Percentiles rank a stretch among this genome's conserved stretches.
phyloP scores from a whole-genome alignment of 2,329 filamentous ascomycete species.

The Karstenula rhodostoma region DNA sequence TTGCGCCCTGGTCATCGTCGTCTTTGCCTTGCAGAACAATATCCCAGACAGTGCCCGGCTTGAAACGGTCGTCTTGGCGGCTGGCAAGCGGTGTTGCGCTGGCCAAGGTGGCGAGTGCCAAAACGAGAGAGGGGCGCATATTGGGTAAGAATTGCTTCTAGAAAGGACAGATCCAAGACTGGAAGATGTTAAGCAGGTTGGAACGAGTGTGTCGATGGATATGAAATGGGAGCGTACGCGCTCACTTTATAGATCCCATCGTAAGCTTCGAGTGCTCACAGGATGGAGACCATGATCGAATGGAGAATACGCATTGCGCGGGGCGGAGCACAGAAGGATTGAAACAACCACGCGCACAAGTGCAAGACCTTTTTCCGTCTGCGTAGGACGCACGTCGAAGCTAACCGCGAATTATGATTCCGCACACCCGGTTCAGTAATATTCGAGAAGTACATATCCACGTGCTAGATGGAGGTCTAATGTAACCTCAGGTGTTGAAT shows the following conservation, averaged over 20 bases:
- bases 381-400: neutral
- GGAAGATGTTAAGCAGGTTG: neutral
- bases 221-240: neutral
- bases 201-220: neutral
- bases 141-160: neutral
- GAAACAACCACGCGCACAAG: slow-evolving; percentile 1
- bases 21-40: slow-evolving; percentile 6
- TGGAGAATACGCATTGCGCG: slow-evolving; percentile 1
- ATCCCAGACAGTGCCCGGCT: slow-evolving; percentile 7
- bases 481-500: no score
- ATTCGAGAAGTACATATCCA: neutral
- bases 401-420: neutral
- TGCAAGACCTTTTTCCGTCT: neutral
- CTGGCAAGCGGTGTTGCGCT: slow-evolving; percentile 2
- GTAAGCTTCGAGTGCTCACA: neutral
- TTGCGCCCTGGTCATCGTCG: neutral
- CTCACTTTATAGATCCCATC: neutral
- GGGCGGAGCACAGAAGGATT: slow-evolving; percentile 3
- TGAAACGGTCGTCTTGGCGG: neutral
- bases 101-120: neutral
- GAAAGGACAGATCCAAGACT: neutral
- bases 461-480: no score
- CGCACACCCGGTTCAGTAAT: neutral
- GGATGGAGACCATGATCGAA: neutral
- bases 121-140: neutral